Evolutionary conservation across 116 monocot genomes (phyloP), one percentile per base, ranked within the genome.

Genomic region (Papilionanthe hybrid): DNA sequence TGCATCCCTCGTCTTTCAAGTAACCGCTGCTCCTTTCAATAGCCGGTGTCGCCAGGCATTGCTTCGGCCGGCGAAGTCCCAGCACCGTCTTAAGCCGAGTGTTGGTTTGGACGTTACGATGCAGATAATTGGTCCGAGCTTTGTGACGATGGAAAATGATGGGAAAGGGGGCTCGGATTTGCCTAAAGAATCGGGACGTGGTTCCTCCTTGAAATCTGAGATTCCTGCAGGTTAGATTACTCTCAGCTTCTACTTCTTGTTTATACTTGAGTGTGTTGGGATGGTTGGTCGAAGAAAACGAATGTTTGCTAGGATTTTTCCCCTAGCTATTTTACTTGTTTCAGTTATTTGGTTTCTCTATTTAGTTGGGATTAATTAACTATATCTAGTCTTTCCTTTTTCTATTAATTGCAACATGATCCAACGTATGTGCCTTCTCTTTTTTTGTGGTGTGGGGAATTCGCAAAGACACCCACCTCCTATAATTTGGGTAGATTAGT

Each of bases 181-280:
- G 55, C 17, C 77, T 10, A 68, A 78, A 30, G 79, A 60, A 57
- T 49, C 81, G 50, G 30, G 41, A 1, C 69, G 55, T 44, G 15
- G 49, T 58, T 29, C 81, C 23, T 82, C 87, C 9, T 82, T 84
- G 72, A 89, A 81, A 55, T 75, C 83, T 74, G 80, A 69, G 43
- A 13, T 78, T 23, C 37, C 81, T 77, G 32, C 82, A 88, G 86
- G 91, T 91, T 15, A 7, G 42, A 55, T 71, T 15, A 22, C 6
- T 3, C 42, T 63, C 10, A 48, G 75, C 23, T 27, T 75, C 22
- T 49, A 5, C 45, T 3, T 75, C 27, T 72, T 72, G 2, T 67
- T 41, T 42, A 4, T 42, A 42, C 2, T 68, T 32, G 13, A 11
- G 11, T 11, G 49, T 49, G 13, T 49, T 49, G 49, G 49, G 68